Evolutionary conservation across 306 rosid species (phyloP).

Genomic region (Notholithocarpus densiflorus): DNA sequence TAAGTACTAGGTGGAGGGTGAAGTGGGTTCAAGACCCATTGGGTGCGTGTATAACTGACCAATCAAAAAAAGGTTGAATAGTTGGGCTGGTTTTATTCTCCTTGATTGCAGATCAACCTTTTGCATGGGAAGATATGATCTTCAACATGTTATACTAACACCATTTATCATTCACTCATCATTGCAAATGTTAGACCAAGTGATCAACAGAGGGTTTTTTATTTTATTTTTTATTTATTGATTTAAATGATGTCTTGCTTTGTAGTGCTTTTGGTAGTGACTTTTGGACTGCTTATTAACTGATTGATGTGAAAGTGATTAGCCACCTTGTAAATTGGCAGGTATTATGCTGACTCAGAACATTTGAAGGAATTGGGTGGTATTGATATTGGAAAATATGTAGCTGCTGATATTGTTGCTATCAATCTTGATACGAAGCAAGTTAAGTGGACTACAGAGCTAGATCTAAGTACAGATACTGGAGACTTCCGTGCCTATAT

Average conservation of each 20-base stretch:
- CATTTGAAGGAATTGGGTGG: slow-evolving; percentile 87
- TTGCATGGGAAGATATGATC: background rate
- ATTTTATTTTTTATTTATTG: background rate
- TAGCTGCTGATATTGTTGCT: slow-evolving; percentile 91
- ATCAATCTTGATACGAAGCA: slow-evolving; percentile 88
- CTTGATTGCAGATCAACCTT: background rate
- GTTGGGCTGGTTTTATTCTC: background rate
- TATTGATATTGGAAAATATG: slow-evolving; percentile 84
- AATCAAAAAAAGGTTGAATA: background rate
- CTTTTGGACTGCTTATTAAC: slow-evolving; percentile 4
- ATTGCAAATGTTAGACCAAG: background rate
- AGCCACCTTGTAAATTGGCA: slow-evolving; percentile 48
- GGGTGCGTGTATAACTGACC: too few relatives aligned
- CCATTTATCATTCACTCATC: background rate
- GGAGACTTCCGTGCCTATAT: slow-evolving; percentile 67
- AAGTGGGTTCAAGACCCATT: too few relatives aligned
- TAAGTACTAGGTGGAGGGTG: too few relatives aligned
- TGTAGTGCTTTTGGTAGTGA: background rate
- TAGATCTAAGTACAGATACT: slow-evolving; percentile 88
- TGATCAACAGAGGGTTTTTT: background rate
- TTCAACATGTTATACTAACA: background rate
- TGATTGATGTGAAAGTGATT: slow-evolving; percentile 37
- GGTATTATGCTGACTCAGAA: slow-evolving; percentile 94
- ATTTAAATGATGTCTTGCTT: slow-evolving; percentile 3
- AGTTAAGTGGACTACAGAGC: slow-evolving; percentile 88